phyloP scores from a whole-genome alignment of 345 rosid genomes.

The Syzygium aqueum region DNA sequence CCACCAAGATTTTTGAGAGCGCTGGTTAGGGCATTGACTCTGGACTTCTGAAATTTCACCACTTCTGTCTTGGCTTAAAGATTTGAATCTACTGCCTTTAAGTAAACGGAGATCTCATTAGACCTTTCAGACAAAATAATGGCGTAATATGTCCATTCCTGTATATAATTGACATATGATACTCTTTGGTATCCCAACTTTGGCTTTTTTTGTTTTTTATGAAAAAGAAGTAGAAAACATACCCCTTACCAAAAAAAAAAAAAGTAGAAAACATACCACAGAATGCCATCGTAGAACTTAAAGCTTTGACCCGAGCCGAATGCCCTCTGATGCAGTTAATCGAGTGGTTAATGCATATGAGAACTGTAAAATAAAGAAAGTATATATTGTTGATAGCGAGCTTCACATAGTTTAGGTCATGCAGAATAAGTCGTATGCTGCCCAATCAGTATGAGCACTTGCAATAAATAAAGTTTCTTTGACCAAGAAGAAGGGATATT shows the following conservation, averaged over 20 bases:
- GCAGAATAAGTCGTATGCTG: not conserved
- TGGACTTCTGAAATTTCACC: not conserved
- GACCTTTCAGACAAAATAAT: not conserved
- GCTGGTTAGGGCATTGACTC: conserved; percentile 50
- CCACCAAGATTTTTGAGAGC: conserved; percentile 63
- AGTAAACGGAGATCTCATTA: not conserved
- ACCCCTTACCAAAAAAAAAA: too few relatives aligned
- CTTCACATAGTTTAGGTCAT: not conserved
- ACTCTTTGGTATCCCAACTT: not conserved
- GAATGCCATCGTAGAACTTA: not conserved
- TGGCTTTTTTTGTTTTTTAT: not conserved
- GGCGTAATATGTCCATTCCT: not conserved
- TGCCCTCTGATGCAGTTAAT: not conserved
- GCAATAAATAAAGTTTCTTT: not conserved
- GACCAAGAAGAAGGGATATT: not conserved
- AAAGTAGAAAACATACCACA: not conserved
- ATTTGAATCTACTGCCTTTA: not conserved
- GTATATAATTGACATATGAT: not conserved
- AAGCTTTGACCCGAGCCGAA: not conserved
- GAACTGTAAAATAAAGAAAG: not conserved
- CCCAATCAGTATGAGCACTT: not conserved
- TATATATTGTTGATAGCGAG: not conserved
- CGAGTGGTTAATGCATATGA: not conserved
- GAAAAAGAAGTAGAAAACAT: not conserved
- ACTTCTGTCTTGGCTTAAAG: not conserved